These are phyloP conservation scores for Vigna trinervia DNA, from an alignment of 306 rosid genomes.

Conservation along the genomic window DNA sequence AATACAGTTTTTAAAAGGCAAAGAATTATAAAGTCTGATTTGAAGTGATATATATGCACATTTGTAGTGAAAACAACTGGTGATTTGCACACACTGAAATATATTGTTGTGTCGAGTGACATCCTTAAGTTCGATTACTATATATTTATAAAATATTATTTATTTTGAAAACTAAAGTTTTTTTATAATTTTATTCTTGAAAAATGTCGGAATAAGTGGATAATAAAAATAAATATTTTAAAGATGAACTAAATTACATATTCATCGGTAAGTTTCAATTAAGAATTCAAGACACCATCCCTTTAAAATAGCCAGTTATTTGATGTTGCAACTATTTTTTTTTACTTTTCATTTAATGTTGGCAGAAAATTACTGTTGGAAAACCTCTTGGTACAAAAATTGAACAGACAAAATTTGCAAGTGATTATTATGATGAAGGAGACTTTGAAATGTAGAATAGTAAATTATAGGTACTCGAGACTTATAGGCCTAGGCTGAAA, in stretches of 20 bases:
- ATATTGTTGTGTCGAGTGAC: too few relatives aligned
- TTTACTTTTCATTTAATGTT: not conserved
- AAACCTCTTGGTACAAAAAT: not conserved
- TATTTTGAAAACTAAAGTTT: too few relatives aligned
- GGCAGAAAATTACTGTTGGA: not conserved
- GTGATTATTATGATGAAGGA: slow-evolving; percentile 37
- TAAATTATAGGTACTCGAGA: slow-evolving; percentile 36
- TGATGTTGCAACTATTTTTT: not conserved
- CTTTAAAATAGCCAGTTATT: not conserved
- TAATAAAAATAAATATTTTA: too few relatives aligned
- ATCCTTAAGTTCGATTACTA: too few relatives aligned
- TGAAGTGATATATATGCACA: too few relatives aligned
- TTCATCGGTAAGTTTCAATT: too few relatives aligned
- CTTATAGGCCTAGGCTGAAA: slow-evolving; percentile 35
- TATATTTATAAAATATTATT: too few relatives aligned
- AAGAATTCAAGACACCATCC: too few relatives aligned
- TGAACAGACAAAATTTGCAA: not conserved
- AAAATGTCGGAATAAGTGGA: too few relatives aligned
- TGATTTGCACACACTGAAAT: not conserved
- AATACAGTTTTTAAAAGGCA: not conserved
- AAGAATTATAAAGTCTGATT: not conserved
- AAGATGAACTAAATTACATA: too few relatives aligned
- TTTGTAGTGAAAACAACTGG: too few relatives aligned
- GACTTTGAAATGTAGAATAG: slow-evolving; percentile 29
- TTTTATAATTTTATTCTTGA: too few relatives aligned